These are phyloP conservation scores for Clarireedia homoeocarpa DNA, from an alignment of 2,329 filamentous ascomycete species.

Conservation along the genomic window DNA sequence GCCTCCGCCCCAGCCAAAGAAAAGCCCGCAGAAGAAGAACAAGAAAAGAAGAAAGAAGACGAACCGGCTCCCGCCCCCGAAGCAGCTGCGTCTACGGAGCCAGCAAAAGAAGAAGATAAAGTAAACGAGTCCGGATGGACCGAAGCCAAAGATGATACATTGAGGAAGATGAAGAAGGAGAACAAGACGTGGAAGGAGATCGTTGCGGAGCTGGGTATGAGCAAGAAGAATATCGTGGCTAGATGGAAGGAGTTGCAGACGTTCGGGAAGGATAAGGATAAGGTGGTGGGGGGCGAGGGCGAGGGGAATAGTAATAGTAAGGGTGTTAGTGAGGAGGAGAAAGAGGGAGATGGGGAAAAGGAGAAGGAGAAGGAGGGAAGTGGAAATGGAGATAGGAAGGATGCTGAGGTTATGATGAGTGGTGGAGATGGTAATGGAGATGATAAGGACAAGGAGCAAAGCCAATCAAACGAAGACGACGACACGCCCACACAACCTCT, in stretches of 20 bases:
- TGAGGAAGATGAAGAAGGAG: conserved; percentile 21
- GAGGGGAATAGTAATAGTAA: conserved; percentile 4
- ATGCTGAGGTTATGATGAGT: too few relatives aligned
- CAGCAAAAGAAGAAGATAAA: neutral
- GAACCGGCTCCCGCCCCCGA: neutral
- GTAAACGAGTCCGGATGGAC: conserved; percentile 15
- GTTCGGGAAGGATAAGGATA: too few relatives aligned
- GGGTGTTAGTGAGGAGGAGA: neutral
- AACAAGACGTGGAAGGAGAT: conserved; percentile 24
- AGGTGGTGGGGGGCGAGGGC: too few relatives aligned
- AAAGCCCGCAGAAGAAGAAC: neutral
- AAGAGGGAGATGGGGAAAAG: neutral
- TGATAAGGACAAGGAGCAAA: too few relatives aligned
- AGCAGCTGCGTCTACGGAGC: neutral
- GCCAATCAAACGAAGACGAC: too few relatives aligned
- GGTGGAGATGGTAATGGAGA: too few relatives aligned
- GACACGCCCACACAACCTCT: too few relatives aligned
- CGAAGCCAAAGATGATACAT: conserved; percentile 20
- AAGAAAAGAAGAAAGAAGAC: neutral
- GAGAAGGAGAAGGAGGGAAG: neutral
- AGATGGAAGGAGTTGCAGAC: conserved; percentile 15
- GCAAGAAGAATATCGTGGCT: conserved; percentile 13
- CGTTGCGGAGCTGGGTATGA: conserved; percentile 4
- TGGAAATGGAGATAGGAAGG: neutral
- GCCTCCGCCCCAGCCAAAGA: neutral